These are phyloP conservation scores for Kockovaella imperatae DNA, from an alignment of 768 basidiomycete species.

Conservation along the genomic window DNA sequence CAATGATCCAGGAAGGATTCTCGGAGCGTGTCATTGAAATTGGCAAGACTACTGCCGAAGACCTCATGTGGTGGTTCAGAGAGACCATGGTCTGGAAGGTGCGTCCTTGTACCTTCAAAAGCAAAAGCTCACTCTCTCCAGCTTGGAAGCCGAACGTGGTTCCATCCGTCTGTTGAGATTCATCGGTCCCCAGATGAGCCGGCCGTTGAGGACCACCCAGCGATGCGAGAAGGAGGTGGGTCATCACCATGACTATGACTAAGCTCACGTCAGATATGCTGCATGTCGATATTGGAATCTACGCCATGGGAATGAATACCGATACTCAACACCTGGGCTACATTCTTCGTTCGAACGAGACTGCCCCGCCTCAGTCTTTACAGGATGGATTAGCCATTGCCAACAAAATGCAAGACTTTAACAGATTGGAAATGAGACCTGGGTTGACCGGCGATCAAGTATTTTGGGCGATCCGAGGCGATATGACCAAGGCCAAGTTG, in stretches of 20 bases:
- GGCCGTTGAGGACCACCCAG: conserved; percentile 47
- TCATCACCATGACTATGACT: neutral
- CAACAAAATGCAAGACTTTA: conserved; percentile 54
- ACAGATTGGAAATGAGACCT: conserved; percentile 48
- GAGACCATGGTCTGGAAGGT: conserved; percentile 49
- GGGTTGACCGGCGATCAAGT: conserved; percentile 52
- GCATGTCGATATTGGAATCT: conserved; percentile 55
- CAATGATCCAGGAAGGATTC: conserved; percentile 54
- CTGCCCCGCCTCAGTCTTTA: conserved; percentile 48
- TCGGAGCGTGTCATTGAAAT: conserved; percentile 48
- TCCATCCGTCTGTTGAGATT: conserved; percentile 52
- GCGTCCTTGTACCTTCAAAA: conserved; percentile 31
- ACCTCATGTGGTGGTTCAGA: conserved; percentile 55
- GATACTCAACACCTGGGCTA: conserved; percentile 57
- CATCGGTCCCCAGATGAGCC: conserved; percentile 49
- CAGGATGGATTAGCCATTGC: conserved; percentile 49
- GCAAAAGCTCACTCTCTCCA: conserved; percentile 1
- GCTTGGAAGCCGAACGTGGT: conserved; percentile 48
- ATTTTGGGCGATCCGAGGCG: conserved; percentile 46
- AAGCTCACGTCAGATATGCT: conserved; percentile 45
- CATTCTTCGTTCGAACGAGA: conserved; percentile 51
- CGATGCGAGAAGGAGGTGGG: conserved; percentile 45
- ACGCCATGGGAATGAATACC: conserved; percentile 54
- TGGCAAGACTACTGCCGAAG: conserved; percentile 50
- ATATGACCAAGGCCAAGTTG: conserved; percentile 50